Conservation (phyloP, 192 early-diverging fungal genomes). For the Tieghemiomyces parasiticus region DNA sequence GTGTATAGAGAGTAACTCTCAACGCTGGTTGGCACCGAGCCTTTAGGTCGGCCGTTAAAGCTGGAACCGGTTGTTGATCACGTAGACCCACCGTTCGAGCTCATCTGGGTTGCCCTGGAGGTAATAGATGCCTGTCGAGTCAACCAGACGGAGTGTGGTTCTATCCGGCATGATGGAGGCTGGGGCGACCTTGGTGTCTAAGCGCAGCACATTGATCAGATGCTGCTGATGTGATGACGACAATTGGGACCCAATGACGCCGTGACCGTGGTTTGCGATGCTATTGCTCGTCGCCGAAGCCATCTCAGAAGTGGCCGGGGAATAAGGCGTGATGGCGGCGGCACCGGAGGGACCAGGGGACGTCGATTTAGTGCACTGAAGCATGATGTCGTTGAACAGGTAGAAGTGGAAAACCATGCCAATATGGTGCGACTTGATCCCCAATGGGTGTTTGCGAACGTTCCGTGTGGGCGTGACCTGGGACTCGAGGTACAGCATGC, state of each 20-base stretch:
- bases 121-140: slow-evolving; percentile 21
- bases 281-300: too few relatives aligned
- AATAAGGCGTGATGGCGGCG: too few relatives aligned
- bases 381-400: slow-evolving; percentile 58
- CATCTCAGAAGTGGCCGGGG: too few relatives aligned
- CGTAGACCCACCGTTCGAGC: slow-evolving; percentile 23
- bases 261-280: too few relatives aligned
- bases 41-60: slow-evolving; percentile 7
- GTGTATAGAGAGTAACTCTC: too few relatives aligned
- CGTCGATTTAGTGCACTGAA: slow-evolving; percentile 31
- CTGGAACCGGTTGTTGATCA: slow-evolving; percentile 25
- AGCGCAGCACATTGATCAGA: slow-evolving; percentile 19
- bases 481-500: slow-evolving; percentile 29
- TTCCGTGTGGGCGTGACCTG: slow-evolving; percentile 20
- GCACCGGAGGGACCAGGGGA: too few relatives aligned
- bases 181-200: slow-evolving; percentile 18
- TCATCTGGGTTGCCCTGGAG: slow-evolving; percentile 18
- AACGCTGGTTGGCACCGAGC: too few relatives aligned
- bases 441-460: slow-evolving; percentile 16
- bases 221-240: slow-evolving; percentile 24
- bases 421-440: slow-evolving; percentile 11
- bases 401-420: slow-evolving; percentile 35
- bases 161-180: slow-evolving; percentile 20
- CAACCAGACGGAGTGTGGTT: slow-evolving; percentile 23
- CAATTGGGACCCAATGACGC: too few relatives aligned